phyloP scores from a whole-genome alignment of 306 rosid species.

The Gastrolobium bilobum region DNA sequence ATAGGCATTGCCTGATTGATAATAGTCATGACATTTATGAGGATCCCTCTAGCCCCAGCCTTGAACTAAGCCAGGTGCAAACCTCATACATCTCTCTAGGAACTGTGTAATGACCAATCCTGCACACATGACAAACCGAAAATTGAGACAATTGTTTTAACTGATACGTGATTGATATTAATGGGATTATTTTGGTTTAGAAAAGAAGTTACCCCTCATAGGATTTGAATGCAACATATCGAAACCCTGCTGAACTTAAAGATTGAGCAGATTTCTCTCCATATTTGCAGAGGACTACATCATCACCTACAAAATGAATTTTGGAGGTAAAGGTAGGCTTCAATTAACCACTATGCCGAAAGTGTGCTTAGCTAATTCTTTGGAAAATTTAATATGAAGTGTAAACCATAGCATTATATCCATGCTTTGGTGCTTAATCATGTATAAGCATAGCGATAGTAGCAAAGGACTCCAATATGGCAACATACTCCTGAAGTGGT shows the following conservation, averaged over 20 bases:
- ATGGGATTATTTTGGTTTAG: not conserved
- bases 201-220: conserved; percentile 75
- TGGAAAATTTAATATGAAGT: not conserved
- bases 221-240: conserved; percentile 70
- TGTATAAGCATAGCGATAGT: not conserved
- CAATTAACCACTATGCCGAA: not conserved
- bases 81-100: conserved; percentile 98
- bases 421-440: conserved; percentile 25
- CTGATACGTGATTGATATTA: not conserved
- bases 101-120: conserved; percentile 96
- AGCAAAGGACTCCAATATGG: conserved; percentile 1
- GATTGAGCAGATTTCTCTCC: conserved; percentile 87
- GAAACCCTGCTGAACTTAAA: conserved; percentile 86
- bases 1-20: conserved; percentile 28
- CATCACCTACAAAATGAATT: conserved; percentile 66
- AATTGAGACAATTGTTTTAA: conserved; percentile 13
- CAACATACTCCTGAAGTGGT: not conserved
- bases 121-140: conserved; percentile 55
- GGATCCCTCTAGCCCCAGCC: conserved; percentile 84
- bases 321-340: conserved; percentile 16
- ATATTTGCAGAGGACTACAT: conserved; percentile 72
- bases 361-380: not conserved
- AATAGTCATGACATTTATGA: conserved; percentile 35
- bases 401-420: not conserved
- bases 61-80: conserved; percentile 83